phyloP scores from a whole-genome alignment of 2,329 filamentous ascomycete species.

The Colletotrichum musae region DNA sequence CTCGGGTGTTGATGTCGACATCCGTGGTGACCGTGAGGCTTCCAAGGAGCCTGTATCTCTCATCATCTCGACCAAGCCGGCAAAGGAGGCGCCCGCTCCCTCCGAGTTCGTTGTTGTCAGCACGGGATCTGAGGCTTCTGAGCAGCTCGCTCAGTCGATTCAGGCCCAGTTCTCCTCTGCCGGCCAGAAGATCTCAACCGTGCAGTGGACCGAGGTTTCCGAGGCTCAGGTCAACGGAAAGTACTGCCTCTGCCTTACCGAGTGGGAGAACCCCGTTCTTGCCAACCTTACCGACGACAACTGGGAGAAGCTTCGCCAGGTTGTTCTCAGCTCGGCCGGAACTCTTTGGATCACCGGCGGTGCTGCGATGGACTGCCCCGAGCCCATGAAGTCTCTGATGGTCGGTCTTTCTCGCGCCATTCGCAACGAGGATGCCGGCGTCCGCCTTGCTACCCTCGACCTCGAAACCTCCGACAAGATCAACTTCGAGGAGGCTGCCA shows the following conservation, averaged over 20 bases:
- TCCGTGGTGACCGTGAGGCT: slow-evolving; percentile 29
- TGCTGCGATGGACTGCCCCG: slow-evolving; percentile 33
- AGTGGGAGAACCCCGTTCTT: slow-evolving; percentile 29
- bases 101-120: slow-evolving; percentile 24
- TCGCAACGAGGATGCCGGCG: slow-evolving; percentile 41
- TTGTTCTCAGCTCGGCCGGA: slow-evolving; percentile 28
- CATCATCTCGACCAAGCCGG: slow-evolving; percentile 33
- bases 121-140: slow-evolving; percentile 12
- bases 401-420: slow-evolving; percentile 40
- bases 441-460: slow-evolving; percentile 34
- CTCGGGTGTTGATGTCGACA: slow-evolving; percentile 38
- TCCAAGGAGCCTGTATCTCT: slow-evolving; percentile 36
- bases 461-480: slow-evolving; percentile 20
- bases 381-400: slow-evolving; percentile 33
- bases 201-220: slow-evolving; percentile 13
- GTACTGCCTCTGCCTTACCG: slow-evolving; percentile 28
- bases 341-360: slow-evolving; percentile 39
- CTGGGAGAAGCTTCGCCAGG: slow-evolving; percentile 27
- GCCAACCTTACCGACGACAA: slow-evolving; percentile 19
- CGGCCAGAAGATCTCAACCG: neutral
- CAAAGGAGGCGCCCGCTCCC: slow-evolving; percentile 5
- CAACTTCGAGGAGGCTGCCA: slow-evolving; percentile 11
- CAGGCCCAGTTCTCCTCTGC: slow-evolving; percentile 8
- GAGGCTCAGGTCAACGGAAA: slow-evolving; percentile 14
- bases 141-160: slow-evolving; percentile 12